Evolutionary conservation across 441 rosid genomes (phyloP), one percentile per base, ranked within the genome.

Genomic region (Pelargonium cotyledonis): DNA sequence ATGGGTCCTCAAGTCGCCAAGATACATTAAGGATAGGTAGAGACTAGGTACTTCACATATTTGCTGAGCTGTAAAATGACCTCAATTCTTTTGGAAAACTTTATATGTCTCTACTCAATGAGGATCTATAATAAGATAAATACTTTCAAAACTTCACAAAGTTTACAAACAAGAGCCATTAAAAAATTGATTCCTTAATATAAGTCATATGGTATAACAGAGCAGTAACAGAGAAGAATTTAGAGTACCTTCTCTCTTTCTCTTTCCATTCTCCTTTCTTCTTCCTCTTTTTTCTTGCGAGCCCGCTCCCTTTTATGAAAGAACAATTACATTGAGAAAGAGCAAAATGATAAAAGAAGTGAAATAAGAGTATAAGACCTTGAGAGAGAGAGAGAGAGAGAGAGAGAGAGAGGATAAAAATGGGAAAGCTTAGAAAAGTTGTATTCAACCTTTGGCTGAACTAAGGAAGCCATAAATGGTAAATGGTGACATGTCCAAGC

Each of bases 251-350:
- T 95, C 78, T 92, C 99, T 72, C 78, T 85, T 75, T 92, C 97
- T 79, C 89, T 89, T 85, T 95, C 98, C 85, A 73, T 83, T 75
- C 82, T 87, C 81, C 77, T 95, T 68, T 95, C 99, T 79, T 89
- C 97, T 82, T 92, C 97, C 78, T 89, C 98, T 77, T 90, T 92
- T 88, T 95, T 95, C 80, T 85, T 86, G 73, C 96, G 93, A 14
- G 98, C 99, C 65, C 96, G 89, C 76, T 95, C 98, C 88, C 98
- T 95, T 43, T 55, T 73, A 76, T 29, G 76, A 69, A 61, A 49
- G 43, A 55, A 74, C 47, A 21, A 80, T 35, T 60, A 66, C 61
- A 47, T 63, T 66, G 31, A 55, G 62, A 70, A 7, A 55, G 57
- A 68, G 26, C 35, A 26, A 46, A 19, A 12, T 65, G 57, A n/a